A percentile compares a stretch with the other conserved stretches of the same genome.
phyloP scores from a whole-genome alignment of 2,329 filamentous ascomycete species.

The Penicillium italicum region DNA sequence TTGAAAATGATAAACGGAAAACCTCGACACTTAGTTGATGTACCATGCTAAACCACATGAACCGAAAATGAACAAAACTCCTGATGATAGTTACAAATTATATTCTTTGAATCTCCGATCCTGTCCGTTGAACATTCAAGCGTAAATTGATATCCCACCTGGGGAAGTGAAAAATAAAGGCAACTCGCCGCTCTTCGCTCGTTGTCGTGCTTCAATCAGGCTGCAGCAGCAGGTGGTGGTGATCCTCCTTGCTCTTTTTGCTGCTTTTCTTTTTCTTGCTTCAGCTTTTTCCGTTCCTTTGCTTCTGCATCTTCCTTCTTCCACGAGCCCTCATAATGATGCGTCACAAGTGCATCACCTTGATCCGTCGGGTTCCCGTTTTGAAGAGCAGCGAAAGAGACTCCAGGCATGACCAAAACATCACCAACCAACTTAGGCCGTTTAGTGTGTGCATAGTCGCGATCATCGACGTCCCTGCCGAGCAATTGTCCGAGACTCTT shows the following conservation, averaged over 20 bases:
- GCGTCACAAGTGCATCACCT: conserved; percentile 13
- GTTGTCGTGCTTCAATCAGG: background rate
- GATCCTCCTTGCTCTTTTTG: background rate
- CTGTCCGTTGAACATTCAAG: background rate
- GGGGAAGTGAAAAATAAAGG: background rate
- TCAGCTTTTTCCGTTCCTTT: conserved; percentile 16
- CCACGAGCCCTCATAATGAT: conserved; percentile 21
- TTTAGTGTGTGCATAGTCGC: conserved; percentile 22
- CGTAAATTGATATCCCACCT: no score
- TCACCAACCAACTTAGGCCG: conserved; percentile 24
- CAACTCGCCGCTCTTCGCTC: background rate
- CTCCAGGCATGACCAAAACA: conserved; percentile 26
- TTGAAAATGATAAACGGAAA: background rate
- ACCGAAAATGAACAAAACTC: background rate
- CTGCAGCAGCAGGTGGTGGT: background rate
- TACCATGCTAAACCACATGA: background rate
- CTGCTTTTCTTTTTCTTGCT: background rate
- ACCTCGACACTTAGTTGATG: background rate
- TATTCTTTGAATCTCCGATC: background rate
- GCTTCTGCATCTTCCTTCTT: conserved; percentile 18
- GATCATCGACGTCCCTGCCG: conserved; percentile 18
- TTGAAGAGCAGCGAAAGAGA: conserved; percentile 25
- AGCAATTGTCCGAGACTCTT: conserved; percentile 18
- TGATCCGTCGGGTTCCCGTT: conserved; percentile 20
- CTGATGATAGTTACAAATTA: background rate